These are phyloP conservation scores for Cryptococcus sp. DNA, from an alignment of 1,284 basidiomycete species.

Conservation along the genomic window DNA sequence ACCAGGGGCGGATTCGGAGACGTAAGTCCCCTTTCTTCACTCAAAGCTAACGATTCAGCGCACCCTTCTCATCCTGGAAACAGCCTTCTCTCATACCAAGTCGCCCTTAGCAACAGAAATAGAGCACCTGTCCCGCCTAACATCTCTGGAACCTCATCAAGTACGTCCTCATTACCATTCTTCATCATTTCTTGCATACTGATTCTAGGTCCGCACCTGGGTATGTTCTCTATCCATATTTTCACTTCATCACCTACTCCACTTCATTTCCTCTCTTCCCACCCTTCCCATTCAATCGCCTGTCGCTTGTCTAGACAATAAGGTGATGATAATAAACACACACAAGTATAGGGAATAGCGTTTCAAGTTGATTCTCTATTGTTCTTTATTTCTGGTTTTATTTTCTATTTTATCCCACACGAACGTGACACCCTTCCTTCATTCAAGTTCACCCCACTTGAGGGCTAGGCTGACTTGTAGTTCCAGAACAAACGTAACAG, in stretches of 20 bases:
- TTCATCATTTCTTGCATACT: background rate
- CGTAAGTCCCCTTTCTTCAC: background rate
- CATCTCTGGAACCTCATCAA: constrained; percentile 27
- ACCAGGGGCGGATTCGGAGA: background rate
- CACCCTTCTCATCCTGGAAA: constrained; percentile 12
- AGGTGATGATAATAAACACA: background rate
- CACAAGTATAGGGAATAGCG: background rate
- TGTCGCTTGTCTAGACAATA: background rate
- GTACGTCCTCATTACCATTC: constrained; percentile 12
- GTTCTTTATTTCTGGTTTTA: background rate
- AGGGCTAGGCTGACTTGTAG: constrained; percentile 1
- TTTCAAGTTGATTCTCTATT: background rate
- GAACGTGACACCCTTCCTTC: background rate
- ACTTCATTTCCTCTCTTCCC: background rate
- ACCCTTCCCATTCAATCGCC: background rate
- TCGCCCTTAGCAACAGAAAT: constrained; percentile 21
- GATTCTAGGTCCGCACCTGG: constrained; percentile 34
- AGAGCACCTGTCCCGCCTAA: constrained; percentile 18
- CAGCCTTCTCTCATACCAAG: constrained; percentile 17
- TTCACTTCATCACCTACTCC: background rate
- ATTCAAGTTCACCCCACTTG: no score
- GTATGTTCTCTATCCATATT: constrained; percentile 15
- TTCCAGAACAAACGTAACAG: constrained; percentile 18
- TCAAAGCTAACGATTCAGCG: constrained; percentile 6
- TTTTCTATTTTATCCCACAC: background rate